Percentiles rank a stretch among this genome's conserved stretches.
phyloP scores from a whole-genome alignment of 2,329 filamentous ascomycete species.

The Alternaria atra region DNA sequence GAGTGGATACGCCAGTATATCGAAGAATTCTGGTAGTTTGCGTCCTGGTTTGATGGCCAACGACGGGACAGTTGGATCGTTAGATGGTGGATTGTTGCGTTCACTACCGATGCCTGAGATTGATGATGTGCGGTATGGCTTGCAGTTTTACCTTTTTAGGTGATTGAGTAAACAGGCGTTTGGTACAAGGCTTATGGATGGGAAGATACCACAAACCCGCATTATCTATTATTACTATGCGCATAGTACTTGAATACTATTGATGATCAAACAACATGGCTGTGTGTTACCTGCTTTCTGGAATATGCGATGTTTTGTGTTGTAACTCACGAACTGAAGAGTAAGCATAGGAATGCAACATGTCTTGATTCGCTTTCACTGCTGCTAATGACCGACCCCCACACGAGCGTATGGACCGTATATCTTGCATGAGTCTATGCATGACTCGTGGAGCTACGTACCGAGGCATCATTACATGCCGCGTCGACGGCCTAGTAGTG shows the following conservation, averaged over 20 bases:
- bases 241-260: constrained; percentile 3
- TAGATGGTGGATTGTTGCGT: background rate
- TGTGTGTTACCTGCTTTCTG: background rate
- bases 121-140: background rate
- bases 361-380: background rate
- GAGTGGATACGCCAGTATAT: too few species aligned
- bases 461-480: constrained; percentile 20
- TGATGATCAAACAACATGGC: background rate
- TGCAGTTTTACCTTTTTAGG: background rate
- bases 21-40: background rate
- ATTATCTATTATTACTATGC: constrained; percentile 5
- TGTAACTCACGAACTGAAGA: background rate
- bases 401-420: constrained; percentile 13
- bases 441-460: constrained; percentile 13
- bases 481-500: constrained; percentile 8
- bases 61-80: background rate
- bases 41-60: background rate
- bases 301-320: background rate
- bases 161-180: constrained; percentile 5
- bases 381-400: background rate
- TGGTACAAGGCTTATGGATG: background rate
- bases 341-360: background rate
- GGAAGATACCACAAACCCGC: constrained; percentile 14
- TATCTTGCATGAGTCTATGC: constrained; percentile 7
- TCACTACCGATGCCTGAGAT: background rate